Base-by-base conservation (phyloP, 2,329 filamentous ascomycete genomes). In the Sarocladium strictum region DNA sequence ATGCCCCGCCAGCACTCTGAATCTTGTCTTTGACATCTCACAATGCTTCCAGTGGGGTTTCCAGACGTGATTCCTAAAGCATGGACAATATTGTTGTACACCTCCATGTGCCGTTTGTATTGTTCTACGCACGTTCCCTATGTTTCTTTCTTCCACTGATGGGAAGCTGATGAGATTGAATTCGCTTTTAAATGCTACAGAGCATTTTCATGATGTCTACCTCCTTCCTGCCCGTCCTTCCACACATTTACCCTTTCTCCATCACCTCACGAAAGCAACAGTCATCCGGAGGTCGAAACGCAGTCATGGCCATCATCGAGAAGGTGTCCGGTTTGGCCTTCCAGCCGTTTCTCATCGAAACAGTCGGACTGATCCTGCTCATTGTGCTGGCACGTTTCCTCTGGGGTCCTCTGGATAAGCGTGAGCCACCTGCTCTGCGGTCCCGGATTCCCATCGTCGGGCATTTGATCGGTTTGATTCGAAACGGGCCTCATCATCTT, bases 361-460 rank as follows among this genome's bases (percentile, higher is more conserved):
- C 19, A 4, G 21, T 53, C 35, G 33, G 32, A 4, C 23, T 53
- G 32, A 15, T 53, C 11, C 6, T 40, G 3, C 5, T 53, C 3
- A 38, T 53, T 15, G 29, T 33, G 10, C 6, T 53, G 3, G 32
- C 23, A 7, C 50, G 50, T 4, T 53, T 53, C 23, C 35, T 53
- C 2, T 38, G 32, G 32, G 50, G 17, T 29, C 33, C 32, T 40
- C 19, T 53, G 32, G 35, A 38, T 19, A n/a, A 4, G 10, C 19
- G 21, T 53, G 73, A 75, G 53, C 73, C 73, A 15, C 69, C 72
- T 5, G 60, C 69, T 6, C 40, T 74, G 19, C 60, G 64, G 10
- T 63, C 68, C n/a, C 62, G 49, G 23, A 64, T 75, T 33, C 73
- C 72, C 1, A 61, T 70, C 32, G 53, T 76, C 27, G 75, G 74